Percentiles rank a stretch among this genome's conserved stretches.
Evolutionary conservation across 257 asterid species (phyloP).

Genomic region (Lantana camara): DNA sequence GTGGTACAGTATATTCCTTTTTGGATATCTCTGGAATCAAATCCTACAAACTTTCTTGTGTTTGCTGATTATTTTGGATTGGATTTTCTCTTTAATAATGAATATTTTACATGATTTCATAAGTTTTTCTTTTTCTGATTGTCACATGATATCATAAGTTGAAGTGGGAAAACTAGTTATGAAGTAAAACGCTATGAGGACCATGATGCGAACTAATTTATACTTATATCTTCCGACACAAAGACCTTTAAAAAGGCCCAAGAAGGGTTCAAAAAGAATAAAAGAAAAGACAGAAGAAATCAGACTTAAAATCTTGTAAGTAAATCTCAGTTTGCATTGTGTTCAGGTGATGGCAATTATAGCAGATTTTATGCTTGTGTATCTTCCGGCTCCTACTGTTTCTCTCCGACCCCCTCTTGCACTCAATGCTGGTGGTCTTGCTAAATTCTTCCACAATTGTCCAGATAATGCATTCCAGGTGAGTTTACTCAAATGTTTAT

Average conservation of each 20-base stretch:
- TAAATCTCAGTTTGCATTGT: no score
- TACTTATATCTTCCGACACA: neutral
- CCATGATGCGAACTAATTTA: neutral
- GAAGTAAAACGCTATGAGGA: neutral
- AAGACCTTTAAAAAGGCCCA: neutral
- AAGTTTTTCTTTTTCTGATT: neutral
- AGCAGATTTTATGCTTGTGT: conserved; percentile 98
- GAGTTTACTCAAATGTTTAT: conserved; percentile 2
- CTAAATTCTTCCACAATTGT: conserved; percentile 78
- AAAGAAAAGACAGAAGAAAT: no score
- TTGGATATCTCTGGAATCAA: neutral
- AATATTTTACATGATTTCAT: neutral
- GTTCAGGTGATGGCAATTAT: conserved; percentile 85
- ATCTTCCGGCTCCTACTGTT: conserved; percentile 98
- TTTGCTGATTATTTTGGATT: neutral
- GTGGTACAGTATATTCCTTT: conserved; percentile 56
- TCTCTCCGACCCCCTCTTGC: conserved; percentile 79
- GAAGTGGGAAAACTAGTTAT: neutral
- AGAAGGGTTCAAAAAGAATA: no score
- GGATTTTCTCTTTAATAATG: neutral
- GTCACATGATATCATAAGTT: neutral
- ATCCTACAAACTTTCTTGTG: neutral
- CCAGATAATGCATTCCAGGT: conserved; percentile 98
- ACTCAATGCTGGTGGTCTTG: conserved; percentile 68
- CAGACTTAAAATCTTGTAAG: no score